Conservation (phyloP, 1,284 basidiomycete species). For the Puccinia novopanici region DNA sequence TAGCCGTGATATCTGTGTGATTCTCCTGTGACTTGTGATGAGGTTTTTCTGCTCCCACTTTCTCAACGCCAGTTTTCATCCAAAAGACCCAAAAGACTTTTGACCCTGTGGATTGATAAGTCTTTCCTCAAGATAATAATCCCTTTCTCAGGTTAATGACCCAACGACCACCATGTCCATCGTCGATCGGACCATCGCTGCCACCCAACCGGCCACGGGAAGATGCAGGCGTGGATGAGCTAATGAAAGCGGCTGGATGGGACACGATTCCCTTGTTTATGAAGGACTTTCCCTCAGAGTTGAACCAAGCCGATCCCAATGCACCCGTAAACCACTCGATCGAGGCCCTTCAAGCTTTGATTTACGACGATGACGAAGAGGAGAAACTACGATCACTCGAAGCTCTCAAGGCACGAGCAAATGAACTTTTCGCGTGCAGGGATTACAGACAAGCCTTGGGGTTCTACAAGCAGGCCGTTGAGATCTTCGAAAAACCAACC, state of each 20-base stretch:
- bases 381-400: conserved; percentile 15
- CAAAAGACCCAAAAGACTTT: too few species aligned
- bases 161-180: not conserved
- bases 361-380: conserved; percentile 25
- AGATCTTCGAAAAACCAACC: not conserved
- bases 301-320: conserved; percentile 2
- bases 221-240: conserved; percentile 3
- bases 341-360: conserved; percentile 40
- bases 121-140: not conserved
- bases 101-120: too few species aligned
- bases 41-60: too few species aligned
- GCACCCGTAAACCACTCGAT: conserved; percentile 14
- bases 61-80: too few species aligned
- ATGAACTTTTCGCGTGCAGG: conserved; percentile 23
- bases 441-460: conserved; percentile 42
- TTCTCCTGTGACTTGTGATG: not conserved
- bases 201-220: conserved; percentile 15
- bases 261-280: conserved; percentile 41
- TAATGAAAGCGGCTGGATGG: conserved; percentile 31
- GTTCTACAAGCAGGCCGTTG: conserved; percentile 44
- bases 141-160: not conserved
- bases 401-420: conserved; percentile 36
- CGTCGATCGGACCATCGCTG: conserved; percentile 13
- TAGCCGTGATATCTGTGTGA: not conserved
- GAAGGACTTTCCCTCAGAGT: conserved; percentile 27